Evolutionary conservation across 495 filamentous ascomycete species (phyloP).

Genomic region (Talaromyces nanjingensis): DNA sequence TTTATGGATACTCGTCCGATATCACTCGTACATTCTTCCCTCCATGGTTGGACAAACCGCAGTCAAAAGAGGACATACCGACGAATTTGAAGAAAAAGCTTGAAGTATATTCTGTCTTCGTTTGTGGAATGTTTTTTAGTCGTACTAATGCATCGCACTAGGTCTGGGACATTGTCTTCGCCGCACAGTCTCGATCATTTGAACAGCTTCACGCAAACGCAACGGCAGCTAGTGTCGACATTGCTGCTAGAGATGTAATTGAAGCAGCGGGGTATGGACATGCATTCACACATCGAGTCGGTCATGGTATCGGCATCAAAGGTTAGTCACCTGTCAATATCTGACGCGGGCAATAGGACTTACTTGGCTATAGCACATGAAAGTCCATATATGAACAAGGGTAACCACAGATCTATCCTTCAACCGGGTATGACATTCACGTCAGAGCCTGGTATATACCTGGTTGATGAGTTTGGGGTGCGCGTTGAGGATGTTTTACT

Average conservation of each 20-base stretch:
- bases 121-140: neutral
- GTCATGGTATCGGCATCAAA: conserved; percentile 53
- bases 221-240: conserved; percentile 44
- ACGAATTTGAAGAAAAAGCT: conserved; percentile 34
- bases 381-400: conserved; percentile 49
- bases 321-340: conserved; percentile 12
- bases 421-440: conserved; percentile 49
- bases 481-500: conserved; percentile 48
- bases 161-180: conserved; percentile 45
- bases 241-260: conserved; percentile 47
- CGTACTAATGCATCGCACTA: neutral
- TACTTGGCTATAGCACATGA: conserved; percentile 34
- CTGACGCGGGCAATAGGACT: neutral
- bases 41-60: conserved; percentile 23
- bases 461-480: conserved; percentile 46
- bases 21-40: conserved; percentile 51
- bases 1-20: conserved; percentile 51
- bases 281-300: conserved; percentile 49
- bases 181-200: conserved; percentile 42
- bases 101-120: neutral
- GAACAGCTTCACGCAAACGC: conserved; percentile 31
- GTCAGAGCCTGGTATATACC: conserved; percentile 48
- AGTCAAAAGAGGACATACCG: conserved; percentile 5
- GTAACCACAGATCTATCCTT: conserved; percentile 33
- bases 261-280: conserved; percentile 41